Evolutionary conservation across 495 filamentous ascomycete genomes (phyloP).

Genomic region (Penicillium bovifimosum): DNA sequence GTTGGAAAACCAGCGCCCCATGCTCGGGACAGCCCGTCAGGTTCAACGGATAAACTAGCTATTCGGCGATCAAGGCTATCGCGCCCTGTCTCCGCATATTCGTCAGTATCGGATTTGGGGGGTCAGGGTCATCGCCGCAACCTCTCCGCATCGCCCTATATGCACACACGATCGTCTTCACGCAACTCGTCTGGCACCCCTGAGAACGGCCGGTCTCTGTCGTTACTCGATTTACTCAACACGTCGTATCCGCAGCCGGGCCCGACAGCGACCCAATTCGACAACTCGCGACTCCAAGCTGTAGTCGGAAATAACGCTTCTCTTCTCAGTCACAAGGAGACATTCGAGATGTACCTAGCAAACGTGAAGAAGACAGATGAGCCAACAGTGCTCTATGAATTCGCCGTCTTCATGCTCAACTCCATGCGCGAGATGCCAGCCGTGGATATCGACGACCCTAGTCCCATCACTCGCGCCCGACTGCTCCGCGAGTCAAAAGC

Average conservation of each 20-base stretch:
- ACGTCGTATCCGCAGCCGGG: slow-evolving; percentile 83
- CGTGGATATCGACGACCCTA: slow-evolving; percentile 36
- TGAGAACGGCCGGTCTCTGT: slow-evolving; percentile 62
- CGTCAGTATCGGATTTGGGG: slow-evolving; percentile 60
- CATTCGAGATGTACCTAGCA: slow-evolving; percentile 92
- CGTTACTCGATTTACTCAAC: slow-evolving; percentile 83
- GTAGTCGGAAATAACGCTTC: slow-evolving; percentile 85
- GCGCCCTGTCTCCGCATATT: slow-evolving; percentile 68
- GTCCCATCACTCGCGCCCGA: slow-evolving; percentile 51
- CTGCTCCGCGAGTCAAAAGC: slow-evolving; percentile 81
- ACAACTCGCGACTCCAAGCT: slow-evolving; percentile 70
- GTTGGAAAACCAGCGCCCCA: slow-evolving; percentile 7
- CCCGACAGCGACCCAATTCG: slow-evolving; percentile 63
- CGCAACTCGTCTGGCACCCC: slow-evolving; percentile 60
- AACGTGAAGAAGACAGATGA: slow-evolving; percentile 97
- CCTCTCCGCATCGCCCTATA: slow-evolving; percentile 45
- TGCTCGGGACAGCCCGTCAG: slow-evolving; percentile 17
- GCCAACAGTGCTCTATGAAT: slow-evolving; percentile 82
- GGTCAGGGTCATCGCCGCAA: slow-evolving; percentile 51
- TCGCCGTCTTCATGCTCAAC: slow-evolving; percentile 88
- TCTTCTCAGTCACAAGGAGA: slow-evolving; percentile 81
- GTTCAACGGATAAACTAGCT: slow-evolving; percentile 51
- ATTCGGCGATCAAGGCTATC: slow-evolving; percentile 51
- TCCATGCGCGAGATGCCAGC: slow-evolving; percentile 62
- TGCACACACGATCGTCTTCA: slow-evolving; percentile 52